These are phyloP conservation scores for Ceratobasidium sp. DNA, from an alignment of 1,284 basidiomycete genomes.

Conservation along the genomic window DNA sequence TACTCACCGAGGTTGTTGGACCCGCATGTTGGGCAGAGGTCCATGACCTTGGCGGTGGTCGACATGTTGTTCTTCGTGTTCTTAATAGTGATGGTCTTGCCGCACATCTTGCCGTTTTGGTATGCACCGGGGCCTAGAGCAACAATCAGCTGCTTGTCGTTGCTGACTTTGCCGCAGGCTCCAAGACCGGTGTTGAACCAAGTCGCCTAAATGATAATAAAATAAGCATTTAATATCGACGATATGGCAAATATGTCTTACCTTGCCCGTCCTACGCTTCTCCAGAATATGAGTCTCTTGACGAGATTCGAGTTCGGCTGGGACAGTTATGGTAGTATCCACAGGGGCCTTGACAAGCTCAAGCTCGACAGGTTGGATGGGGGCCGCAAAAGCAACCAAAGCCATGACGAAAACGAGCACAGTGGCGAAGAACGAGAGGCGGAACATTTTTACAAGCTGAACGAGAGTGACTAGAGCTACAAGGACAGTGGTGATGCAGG, in stretches of 20 bases:
- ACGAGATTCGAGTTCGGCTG: conserved; percentile 1
- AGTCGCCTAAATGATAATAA: conserved; percentile 16
- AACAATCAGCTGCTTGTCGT: conserved; percentile 40
- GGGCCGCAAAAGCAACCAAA: conserved; percentile 8
- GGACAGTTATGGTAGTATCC: not conserved
- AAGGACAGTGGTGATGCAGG: conserved; percentile 24
- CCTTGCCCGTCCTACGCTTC: conserved; percentile 21
- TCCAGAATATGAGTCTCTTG: conserved; percentile 9
- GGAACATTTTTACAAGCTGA: conserved; percentile 15
- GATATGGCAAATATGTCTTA: not conserved
- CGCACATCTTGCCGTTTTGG: conserved; percentile 35
- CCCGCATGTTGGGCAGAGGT: conserved; percentile 42
- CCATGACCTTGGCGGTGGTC: conserved; percentile 40
- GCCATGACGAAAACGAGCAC: conserved; percentile 32
- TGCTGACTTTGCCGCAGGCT: conserved; percentile 43
- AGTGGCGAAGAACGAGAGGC: conserved; percentile 29
- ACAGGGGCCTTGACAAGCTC: not conserved
- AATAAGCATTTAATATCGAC: not conserved
- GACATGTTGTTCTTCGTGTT: conserved; percentile 41
- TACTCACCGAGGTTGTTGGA: conserved; percentile 33
- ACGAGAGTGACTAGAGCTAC: conserved; percentile 14
- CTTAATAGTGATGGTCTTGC: conserved; percentile 41
- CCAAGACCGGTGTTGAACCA: conserved; percentile 43
- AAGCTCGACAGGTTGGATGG: not conserved
- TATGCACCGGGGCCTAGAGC: conserved; percentile 29